Evolutionary conservation across 345 rosid species (phyloP), one percentile per base, ranked within the genome.

Genomic region (Salix brachista): DNA sequence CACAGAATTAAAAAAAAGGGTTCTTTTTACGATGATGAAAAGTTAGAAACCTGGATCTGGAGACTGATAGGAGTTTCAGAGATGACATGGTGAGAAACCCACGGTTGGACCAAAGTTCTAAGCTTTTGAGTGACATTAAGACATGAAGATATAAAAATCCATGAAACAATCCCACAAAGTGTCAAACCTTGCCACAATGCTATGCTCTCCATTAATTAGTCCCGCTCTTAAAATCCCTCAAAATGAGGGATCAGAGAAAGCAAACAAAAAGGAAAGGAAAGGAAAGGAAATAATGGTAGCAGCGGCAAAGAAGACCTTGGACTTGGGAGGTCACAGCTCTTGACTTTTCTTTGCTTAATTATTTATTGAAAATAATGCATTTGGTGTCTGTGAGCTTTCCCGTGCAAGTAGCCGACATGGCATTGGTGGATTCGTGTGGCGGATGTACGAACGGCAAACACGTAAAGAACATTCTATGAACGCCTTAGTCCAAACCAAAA

Each of bases 21-120:
- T 70, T 42, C 42, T 36, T 44, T 72, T 60, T 52, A 37, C 30
- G 72, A n/a, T 12, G 48, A 8, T 30, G 28, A 66, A 60, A 61
- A 58, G 65, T 30, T 62, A 5, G 8, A 75, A 71, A 93, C 98
- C 98, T 96, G 98, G 89, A 96, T 96, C 86, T 76, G 82, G 82
- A 94, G 89, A 78, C 88, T 84, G 82, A 83, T 19, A 72, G 90
- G 86, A 75, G 89, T 84, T 72, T 84, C 97, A 67, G 75, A 70
- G 39, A 78, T 74, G 84, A 94, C 95, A 77, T 83, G 91, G 70
- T 72, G 88, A 81, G 86, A 56, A 34, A 90, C 93, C 88, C 86
- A 85, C 52, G 95, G 97, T 77, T 88, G 98, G 3, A 89, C 3
- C 12, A 87, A 83, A 81, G 94, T 91, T 89, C 99, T 86, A 83